Evolutionary conservation across 2,329 filamentous ascomycete genomes (phyloP).

Genomic region (Clarireedia paspali): DNA sequence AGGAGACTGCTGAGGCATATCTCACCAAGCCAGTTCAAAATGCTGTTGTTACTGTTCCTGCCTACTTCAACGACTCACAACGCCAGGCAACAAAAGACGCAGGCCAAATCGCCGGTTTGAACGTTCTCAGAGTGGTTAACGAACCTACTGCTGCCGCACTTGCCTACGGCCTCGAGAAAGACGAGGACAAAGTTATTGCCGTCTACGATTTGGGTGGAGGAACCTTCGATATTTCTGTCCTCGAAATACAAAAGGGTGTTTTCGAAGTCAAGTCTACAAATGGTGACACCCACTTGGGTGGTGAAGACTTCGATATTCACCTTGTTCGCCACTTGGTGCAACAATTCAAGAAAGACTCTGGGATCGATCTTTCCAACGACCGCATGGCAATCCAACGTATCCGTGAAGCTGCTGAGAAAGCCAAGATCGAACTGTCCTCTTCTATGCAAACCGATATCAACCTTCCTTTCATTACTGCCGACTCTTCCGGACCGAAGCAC

Average conservation of each 20-base stretch:
- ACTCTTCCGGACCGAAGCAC: conserved; percentile 93
- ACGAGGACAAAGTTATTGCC: conserved; percentile 79
- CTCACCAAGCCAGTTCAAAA: conserved; percentile 88
- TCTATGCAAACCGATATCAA: conserved; percentile 96
- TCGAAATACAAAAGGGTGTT: conserved; percentile 95
- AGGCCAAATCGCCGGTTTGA: conserved; percentile 90
- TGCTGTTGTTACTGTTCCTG: conserved; percentile 91
- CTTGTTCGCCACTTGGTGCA: conserved; percentile 89
- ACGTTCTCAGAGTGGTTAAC: conserved; percentile 96
- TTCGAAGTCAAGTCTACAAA: conserved; percentile 99
- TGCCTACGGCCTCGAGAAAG: conserved; percentile 94
- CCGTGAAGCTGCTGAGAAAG: conserved; percentile 97
- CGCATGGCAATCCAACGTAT: conserved; percentile 99
- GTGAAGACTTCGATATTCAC: conserved; percentile 95
- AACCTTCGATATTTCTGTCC: conserved; percentile 97
- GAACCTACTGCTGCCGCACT: conserved; percentile 94
- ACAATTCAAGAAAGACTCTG: conserved; percentile 94
- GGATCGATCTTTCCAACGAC: conserved; percentile 82
- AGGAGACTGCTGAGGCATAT: conserved; percentile 94
- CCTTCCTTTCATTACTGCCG: conserved; percentile 96
- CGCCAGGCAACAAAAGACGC: conserved; percentile 98
- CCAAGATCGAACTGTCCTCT: conserved; percentile 97
- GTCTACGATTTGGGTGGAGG: conserved; percentile 98
- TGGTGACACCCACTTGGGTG: conserved; percentile 96
- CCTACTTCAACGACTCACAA: conserved; percentile 98